Evolutionary conservation across 768 basidiomycete species (phyloP).

Genomic region (Auriscalpium orientale): DNA sequence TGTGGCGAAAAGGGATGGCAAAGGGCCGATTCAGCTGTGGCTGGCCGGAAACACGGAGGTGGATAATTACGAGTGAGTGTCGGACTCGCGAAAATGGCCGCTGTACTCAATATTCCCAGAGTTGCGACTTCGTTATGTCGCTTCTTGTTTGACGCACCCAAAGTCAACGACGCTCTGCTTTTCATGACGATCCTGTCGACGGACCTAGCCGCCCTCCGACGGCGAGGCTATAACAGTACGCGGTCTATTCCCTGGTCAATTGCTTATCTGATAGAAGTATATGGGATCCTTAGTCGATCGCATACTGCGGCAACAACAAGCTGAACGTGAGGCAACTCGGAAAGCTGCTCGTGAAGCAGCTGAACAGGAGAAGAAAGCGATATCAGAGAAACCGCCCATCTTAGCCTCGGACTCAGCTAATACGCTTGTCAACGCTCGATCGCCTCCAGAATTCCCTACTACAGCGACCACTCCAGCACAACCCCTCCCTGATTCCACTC

Average conservation of each 20-base stretch:
- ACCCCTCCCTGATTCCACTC: background rate
- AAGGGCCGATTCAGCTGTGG: slow-evolving; percentile 67
- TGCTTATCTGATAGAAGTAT: slow-evolving; percentile 17
- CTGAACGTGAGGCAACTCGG: slow-evolving; percentile 51
- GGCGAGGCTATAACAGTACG: slow-evolving; percentile 81
- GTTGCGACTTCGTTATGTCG: slow-evolving; percentile 81
- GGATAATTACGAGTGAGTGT: slow-evolving; percentile 88
- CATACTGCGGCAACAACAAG: slow-evolving; percentile 78
- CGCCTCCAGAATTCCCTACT: background rate
- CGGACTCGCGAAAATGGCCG: background rate
- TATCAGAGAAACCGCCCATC: background rate
- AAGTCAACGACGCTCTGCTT: slow-evolving; percentile 80
- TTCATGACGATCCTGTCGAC: slow-evolving; percentile 94
- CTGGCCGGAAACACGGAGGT: slow-evolving; percentile 66
- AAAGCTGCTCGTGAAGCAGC: slow-evolving; percentile 34
- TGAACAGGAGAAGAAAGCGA: slow-evolving; percentile 19
- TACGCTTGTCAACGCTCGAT: slow-evolving; percentile 1
- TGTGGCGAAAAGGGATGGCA: slow-evolving; percentile 45
- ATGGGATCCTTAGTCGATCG: slow-evolving; percentile 58
- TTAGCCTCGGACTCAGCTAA: slow-evolving; percentile 10
- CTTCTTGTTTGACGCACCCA: slow-evolving; percentile 66
- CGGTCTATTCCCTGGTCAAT: background rate
- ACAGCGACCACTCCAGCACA: background rate
- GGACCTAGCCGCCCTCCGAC: slow-evolving; percentile 69
- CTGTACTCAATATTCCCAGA: slow-evolving; percentile 30